Percentiles rank a stretch among this genome's conserved stretches.
Conservation (phyloP, 805 yeast species). For the Monosporozyma solicola region DNA sequence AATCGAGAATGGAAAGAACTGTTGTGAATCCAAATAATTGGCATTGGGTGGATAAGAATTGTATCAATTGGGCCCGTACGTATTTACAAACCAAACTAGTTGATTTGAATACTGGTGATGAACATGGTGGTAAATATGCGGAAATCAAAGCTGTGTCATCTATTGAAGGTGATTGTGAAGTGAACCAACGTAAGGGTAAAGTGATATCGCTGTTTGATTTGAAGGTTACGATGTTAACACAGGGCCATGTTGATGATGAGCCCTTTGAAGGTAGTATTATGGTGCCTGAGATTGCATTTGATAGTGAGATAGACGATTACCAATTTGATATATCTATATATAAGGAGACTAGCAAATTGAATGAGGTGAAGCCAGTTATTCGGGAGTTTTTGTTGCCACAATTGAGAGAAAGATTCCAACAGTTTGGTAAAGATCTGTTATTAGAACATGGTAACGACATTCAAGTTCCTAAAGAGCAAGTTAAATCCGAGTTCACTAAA, state of each 20-base stretch:
- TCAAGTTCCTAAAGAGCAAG: conserved; percentile 68
- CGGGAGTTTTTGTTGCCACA: conserved; percentile 58
- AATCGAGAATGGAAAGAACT: conserved; percentile 38
- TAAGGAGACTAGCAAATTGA: conserved; percentile 42
- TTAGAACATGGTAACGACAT: conserved; percentile 73
- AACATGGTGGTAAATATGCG: conserved; percentile 22
- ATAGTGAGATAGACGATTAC: conserved; percentile 74
- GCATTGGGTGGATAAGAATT: conserved; percentile 99
- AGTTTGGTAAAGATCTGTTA: conserved; percentile 75
- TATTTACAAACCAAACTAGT: conserved; percentile 60
- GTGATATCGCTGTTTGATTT: conserved; percentile 87
- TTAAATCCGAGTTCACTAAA: conserved; percentile 46
- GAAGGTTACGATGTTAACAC: conserved; percentile 50
- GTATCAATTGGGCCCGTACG: conserved; percentile 79
- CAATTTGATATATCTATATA: conserved; percentile 71
- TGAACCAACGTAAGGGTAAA: conserved; percentile 93
- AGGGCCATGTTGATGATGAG: conserved; percentile 36
- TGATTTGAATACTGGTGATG: conserved; percentile 34
- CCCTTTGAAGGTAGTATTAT: conserved; percentile 62
- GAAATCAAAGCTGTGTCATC: conserved; percentile 31
- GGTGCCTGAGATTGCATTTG: conserved; percentile 91
- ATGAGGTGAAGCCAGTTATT: conserved; percentile 42
- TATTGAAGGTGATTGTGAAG: conserved; percentile 93
- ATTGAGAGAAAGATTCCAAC: conserved; percentile 48
- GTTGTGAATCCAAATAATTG: conserved; percentile 97